Percentiles rank a stretch among this genome's conserved stretches.
Conservation (phyloP, 2,329 filamentous ascomycete species). For the Gyromitra esculenta region DNA sequence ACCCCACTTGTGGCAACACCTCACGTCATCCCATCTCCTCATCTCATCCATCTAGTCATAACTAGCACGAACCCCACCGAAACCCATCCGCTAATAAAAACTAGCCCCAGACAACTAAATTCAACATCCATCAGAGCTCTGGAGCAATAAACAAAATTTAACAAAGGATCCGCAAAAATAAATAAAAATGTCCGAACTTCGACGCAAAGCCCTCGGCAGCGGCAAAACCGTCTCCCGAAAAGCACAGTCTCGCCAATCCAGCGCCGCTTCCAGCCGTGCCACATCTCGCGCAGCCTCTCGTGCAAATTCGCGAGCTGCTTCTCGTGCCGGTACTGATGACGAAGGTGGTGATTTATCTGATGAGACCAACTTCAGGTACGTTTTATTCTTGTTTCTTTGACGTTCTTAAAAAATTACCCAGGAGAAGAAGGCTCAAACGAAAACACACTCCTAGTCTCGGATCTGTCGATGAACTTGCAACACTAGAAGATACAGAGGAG, state of each 20-base stretch:
- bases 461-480: constrained; percentile 59
- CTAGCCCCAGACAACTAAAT: neutral
- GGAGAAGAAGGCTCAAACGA: constrained; percentile 63
- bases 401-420: constrained; percentile 34
- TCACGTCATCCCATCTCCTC: constrained; percentile 6
- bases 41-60: neutral
- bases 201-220: constrained; percentile 76
- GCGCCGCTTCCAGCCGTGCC: constrained; percentile 68
- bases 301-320: constrained; percentile 63
- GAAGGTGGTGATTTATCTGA: constrained; percentile 70
- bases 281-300: constrained; percentile 70
- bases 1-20: constrained; percentile 28
- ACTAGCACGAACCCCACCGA: neutral
- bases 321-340: constrained; percentile 71
- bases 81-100: neutral
- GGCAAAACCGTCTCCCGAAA: constrained; percentile 78
- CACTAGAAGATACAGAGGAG: constrained; percentile 63
- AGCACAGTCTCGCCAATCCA: constrained; percentile 67
- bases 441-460: constrained; percentile 62
- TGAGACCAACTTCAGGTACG: constrained; percentile 67
- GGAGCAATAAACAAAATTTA: neutral
- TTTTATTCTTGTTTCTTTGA: constrained; percentile 26
- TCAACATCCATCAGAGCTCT: neutral
- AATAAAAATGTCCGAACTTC: constrained; percentile 69
- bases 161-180: neutral